Percentiles rank a stretch among this genome's conserved stretches.
These are phyloP conservation scores for Aspergillus sp. DNA, from an alignment of 2,329 filamentous ascomycete species.

Conservation along the genomic window DNA sequence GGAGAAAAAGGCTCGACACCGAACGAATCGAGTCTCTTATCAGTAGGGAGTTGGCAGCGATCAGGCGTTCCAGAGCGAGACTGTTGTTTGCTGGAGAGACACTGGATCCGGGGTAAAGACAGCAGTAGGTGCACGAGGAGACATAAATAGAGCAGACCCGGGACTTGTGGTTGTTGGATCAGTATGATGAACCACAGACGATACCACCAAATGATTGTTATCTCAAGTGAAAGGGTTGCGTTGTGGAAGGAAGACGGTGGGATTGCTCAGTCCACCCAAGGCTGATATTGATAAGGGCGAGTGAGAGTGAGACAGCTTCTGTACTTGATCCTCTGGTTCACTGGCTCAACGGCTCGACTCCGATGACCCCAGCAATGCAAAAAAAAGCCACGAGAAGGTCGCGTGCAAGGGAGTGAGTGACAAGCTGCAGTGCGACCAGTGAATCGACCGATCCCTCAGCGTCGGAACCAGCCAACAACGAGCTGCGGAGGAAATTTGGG, in stretches of 20 bases:
- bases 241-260: conserved; percentile 8
- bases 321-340: background rate
- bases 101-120: conserved; percentile 16
- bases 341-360: background rate
- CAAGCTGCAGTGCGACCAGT: background rate
- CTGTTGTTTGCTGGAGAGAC: background rate
- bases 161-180: background rate
- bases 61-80: background rate
- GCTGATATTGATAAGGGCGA: background rate
- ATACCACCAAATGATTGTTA: background rate
- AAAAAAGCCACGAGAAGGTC: conserved; percentile 5
- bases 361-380: background rate
- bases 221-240: conserved; percentile 9
- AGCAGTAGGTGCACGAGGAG: background rate
- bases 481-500: background rate
- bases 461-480: background rate
- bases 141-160: background rate
- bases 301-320: background rate
- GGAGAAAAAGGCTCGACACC: background rate
- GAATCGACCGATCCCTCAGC: background rate
- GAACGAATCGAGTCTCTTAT: background rate
- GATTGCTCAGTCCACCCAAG: conserved; percentile 7
- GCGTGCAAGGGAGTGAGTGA: background rate
- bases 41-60: background rate
- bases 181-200: background rate